Base-by-base conservation (phyloP, 2,329 filamentous ascomycete species). In the Cladophialophora yegresii region DNA sequence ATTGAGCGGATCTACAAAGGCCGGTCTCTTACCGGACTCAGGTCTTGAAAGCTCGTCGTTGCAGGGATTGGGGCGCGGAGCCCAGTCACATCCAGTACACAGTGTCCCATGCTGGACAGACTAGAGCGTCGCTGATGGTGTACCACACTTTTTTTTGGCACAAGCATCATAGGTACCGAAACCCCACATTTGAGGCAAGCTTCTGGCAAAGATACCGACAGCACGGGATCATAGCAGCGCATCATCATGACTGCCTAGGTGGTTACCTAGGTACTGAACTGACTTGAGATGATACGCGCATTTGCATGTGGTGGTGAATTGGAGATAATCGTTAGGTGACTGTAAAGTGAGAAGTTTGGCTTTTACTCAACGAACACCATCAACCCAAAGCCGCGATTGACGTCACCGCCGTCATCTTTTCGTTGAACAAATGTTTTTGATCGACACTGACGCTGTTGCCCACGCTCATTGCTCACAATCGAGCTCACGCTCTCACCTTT, bases 341-440 rank as follows among this genome's bases (percentile, higher is more conserved):
- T 55, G 30, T 13, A 3, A 40, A 36, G 8, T 13, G 33, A 56
- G 20, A 12, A 8, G 20, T 4, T 20, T 28, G 23, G 33, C 26
- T 33, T 8, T 9, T 36, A 23, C 26, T 28, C 26, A 6, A 56
- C 54, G 33, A 33, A 23, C 23, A 10, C 10, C n/a, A 40, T 28
- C 16, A n/a, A 26, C 23, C 33, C 26, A 13, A 43, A 20, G 6
- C 13, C 10, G 40, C 26, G 22, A 22, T 58, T 58, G 61, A 63
- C 61, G 61, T 63, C 61, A 63, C 61, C 6, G 51, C 22, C 60
- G 45, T 22, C 28, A 49, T 57, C 49, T 50, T 61, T 32, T 22
- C n/a, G 1, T 9, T 10, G 28, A 43, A 58, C n/a, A 50, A 49
- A 50, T 30, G n/a, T 58, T 58, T 33, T 58, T 36, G 23, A 40